Conservation (phyloP, 768 basidiomycete species). For the Amanita phalloides region DNA sequence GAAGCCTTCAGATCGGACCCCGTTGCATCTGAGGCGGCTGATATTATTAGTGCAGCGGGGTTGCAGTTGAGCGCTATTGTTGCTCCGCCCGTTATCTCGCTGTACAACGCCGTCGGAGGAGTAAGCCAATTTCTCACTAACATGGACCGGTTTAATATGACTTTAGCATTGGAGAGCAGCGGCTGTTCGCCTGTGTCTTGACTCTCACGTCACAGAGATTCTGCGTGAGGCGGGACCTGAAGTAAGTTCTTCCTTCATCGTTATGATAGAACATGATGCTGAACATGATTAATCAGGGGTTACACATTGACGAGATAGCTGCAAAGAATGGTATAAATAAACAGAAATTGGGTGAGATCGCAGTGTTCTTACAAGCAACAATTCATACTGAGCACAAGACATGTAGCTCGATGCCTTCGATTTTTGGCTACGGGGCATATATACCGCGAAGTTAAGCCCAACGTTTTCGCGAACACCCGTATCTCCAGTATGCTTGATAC, state of each 20-base stretch:
- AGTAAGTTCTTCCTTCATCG: conserved; percentile 7
- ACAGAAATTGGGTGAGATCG: conserved; percentile 21
- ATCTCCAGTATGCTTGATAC: conserved; percentile 12
- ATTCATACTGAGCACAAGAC: not conserved
- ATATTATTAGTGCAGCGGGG: conserved; percentile 14
- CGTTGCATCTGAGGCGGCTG: conserved; percentile 10
- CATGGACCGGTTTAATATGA: not conserved
- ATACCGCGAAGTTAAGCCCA: conserved; percentile 15
- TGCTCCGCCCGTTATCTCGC: conserved; percentile 9
- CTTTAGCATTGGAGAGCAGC: conserved; percentile 14
- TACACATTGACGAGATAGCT: conserved; percentile 26
- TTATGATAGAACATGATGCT: not conserved
- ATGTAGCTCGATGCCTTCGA: conserved; percentile 13
- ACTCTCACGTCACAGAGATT: conserved; percentile 18
- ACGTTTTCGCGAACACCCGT: conserved; percentile 16
- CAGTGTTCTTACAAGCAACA: not conserved
- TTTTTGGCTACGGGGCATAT: conserved; percentile 15
- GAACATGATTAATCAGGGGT: conserved; percentile 14
- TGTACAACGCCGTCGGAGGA: conserved; percentile 6
- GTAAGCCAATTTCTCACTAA: not conserved
- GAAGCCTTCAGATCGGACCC: conserved; percentile 13
- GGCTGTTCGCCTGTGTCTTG: conserved; percentile 15
- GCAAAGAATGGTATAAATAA: conserved; percentile 19
- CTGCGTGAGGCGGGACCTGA: conserved; percentile 21
- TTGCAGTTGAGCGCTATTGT: conserved; percentile 15